phyloP scores from a whole-genome alignment of 441 rosid genomes.

The Breynia disticha region DNA sequence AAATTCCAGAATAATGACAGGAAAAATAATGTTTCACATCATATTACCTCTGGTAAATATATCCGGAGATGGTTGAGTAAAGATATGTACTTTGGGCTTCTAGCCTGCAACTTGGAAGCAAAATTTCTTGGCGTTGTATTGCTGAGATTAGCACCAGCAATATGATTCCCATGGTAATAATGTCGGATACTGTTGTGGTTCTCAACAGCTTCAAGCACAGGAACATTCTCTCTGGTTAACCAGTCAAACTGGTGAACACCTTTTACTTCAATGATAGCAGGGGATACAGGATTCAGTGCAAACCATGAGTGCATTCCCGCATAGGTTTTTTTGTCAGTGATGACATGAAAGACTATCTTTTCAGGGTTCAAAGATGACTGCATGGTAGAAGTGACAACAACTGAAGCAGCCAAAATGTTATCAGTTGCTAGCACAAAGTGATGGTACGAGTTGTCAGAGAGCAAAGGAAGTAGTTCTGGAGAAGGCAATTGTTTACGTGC shows the following conservation, averaged over 20 bases:
- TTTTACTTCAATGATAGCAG: constrained; percentile 90
- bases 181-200: constrained; percentile 67
- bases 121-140: constrained; percentile 74
- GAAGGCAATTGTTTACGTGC: constrained; percentile 98
- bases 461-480: constrained; percentile 88
- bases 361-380: constrained; percentile 79
- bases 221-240: constrained; percentile 98
- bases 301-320: constrained; percentile 99
- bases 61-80: constrained; percentile 96
- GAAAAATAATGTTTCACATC: constrained; percentile 4
- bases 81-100: constrained; percentile 99
- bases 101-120: constrained; percentile 92
- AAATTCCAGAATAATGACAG: neutral
- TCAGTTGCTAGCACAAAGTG: constrained; percentile 87
- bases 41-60: constrained; percentile 89
- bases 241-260: constrained; percentile 99
- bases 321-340: constrained; percentile 99
- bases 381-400: constrained; percentile 81
- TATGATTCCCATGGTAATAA: constrained; percentile 93
- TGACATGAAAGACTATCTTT: constrained; percentile 88
- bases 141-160: constrained; percentile 75
- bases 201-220: constrained; percentile 97
- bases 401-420: constrained; percentile 97
- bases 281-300: constrained; percentile 75
- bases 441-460: constrained; percentile 80